phyloP scores from a whole-genome alignment of 192 early-diverging fungal genomes.

The Fimicolochytrium jonesii region DNA sequence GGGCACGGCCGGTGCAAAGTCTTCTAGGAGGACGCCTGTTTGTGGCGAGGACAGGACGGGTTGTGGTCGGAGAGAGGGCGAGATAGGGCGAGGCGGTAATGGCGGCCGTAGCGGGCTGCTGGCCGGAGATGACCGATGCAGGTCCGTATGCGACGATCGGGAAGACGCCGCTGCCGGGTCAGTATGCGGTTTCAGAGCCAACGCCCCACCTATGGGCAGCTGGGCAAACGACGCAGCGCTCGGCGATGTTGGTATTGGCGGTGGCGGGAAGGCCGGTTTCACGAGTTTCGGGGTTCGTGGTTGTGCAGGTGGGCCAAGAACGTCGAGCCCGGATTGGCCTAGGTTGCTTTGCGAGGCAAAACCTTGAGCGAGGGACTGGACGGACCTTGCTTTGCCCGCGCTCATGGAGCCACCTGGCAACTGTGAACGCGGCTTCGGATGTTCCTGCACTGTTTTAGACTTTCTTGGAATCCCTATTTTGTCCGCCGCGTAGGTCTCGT shows the following conservation, averaged over 20 bases:
- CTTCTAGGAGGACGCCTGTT: background rate
- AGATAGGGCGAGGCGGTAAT: constrained; percentile 18
- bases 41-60: background rate
- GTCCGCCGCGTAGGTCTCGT: background rate
- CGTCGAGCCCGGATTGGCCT: background rate
- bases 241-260: constrained; percentile 1
- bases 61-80: background rate
- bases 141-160: background rate
- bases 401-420: background rate
- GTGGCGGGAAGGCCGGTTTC: constrained; percentile 6
- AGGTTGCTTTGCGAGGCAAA: background rate
- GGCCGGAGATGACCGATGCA: background rate
- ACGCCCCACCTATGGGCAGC: background rate
- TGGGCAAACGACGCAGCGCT: background rate
- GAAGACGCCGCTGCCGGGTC: background rate
- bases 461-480: background rate
- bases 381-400: background rate
- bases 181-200: background rate
- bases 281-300: background rate
- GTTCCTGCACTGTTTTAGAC: background rate
- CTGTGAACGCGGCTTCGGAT: background rate
- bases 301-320: background rate
- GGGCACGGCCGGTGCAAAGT: constrained; percentile 4
- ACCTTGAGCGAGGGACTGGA: background rate
- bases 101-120: constrained; percentile 13